These are phyloP conservation scores for Hypholoma fasciculare DNA, from an alignment of 768 basidiomycete genomes.

Conservation along the genomic window DNA sequence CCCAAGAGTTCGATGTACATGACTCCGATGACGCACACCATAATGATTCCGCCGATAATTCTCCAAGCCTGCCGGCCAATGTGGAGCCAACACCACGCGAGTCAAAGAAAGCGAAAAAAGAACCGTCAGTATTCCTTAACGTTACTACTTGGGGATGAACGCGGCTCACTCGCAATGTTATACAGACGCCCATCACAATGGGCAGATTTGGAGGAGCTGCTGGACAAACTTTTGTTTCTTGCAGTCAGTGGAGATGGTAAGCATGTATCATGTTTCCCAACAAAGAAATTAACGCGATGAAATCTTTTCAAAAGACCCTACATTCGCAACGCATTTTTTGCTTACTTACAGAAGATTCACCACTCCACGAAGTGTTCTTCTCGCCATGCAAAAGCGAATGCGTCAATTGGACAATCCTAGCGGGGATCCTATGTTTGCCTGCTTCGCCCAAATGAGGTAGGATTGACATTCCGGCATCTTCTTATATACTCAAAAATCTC, in stretches of 20 bases:
- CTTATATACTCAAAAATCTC: neutral
- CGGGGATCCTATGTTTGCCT: conserved; percentile 83
- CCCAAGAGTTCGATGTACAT: neutral
- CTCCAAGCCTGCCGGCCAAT: conserved; percentile 17
- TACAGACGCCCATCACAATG: conserved; percentile 61
- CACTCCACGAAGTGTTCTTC: conserved; percentile 73
- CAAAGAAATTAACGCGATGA: neutral
- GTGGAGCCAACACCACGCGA: conserved; percentile 21
- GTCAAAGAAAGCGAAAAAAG: conserved; percentile 43
- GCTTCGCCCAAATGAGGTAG: conserved; percentile 87
- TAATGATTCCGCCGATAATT: conserved; percentile 9
- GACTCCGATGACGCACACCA: conserved; percentile 12
- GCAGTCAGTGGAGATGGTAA: conserved; percentile 83
- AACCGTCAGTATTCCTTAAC: conserved; percentile 43
- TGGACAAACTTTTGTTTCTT: conserved; percentile 82
- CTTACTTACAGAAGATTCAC: conserved; percentile 84
- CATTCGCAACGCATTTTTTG: conserved; percentile 77
- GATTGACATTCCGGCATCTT: neutral
- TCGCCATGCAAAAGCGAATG: conserved; percentile 88
- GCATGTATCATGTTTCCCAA: conserved; percentile 6
- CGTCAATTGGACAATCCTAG: conserved; percentile 70
- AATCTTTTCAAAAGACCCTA: conserved; percentile 52
- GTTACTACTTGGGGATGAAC: conserved; percentile 4
- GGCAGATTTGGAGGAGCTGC: conserved; percentile 74
- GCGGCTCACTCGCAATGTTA: neutral